Base-by-base conservation (phyloP, 495 filamentous ascomycete genomes). In the Daldinia decipiens region DNA sequence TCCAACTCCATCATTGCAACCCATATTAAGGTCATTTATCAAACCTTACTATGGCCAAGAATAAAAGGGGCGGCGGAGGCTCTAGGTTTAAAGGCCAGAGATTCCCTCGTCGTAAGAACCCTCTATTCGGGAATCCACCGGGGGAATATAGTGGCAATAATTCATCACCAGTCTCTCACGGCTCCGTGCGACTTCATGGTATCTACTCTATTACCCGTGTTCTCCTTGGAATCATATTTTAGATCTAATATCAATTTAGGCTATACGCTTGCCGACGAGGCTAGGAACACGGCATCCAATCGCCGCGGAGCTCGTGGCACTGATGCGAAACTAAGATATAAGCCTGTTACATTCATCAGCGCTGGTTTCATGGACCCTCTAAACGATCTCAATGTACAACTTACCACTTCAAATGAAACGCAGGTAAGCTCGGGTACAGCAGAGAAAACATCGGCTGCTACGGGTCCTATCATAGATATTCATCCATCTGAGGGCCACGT, bases 201-300 rank as follows among this genome's bases (percentile, higher is more conserved):
- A 73, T 62, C 68, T 76, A 21, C 9, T 26, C 17, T 53, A 3
- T 53, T 27, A 13, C 13, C n/a, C 9, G 3, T 15, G 6, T 19
- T 6, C 1, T 47, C 0, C 72, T 65, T 24, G 32, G 13, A 31
- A 19, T 15, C 36, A 12, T 34, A 12, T 12, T 38, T 38, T 32
- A 56, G 15, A 19, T 53, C 64, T 74, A 55, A 59, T 55, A 17
- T 24, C 7, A n/a, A 39, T 36, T 12, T 13, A 82, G 83, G 73
- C 27, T 87, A 91, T 65, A 89, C 90, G 0, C 84, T 96, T 81
- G 82, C 84, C 56, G 89, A 95, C 60, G 93, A 93, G 80, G 93
- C 92, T 64, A 87, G 87, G 53, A 91, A 93, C 69, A 95, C 92
- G 19, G 87, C 88, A 76, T 85, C 82, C 4, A 88, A 91, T 65